A percentile compares a stretch with the other conserved stretches of the same genome.
Conservation (phyloP, 805 yeast species). For the Candida oleophila region DNA sequence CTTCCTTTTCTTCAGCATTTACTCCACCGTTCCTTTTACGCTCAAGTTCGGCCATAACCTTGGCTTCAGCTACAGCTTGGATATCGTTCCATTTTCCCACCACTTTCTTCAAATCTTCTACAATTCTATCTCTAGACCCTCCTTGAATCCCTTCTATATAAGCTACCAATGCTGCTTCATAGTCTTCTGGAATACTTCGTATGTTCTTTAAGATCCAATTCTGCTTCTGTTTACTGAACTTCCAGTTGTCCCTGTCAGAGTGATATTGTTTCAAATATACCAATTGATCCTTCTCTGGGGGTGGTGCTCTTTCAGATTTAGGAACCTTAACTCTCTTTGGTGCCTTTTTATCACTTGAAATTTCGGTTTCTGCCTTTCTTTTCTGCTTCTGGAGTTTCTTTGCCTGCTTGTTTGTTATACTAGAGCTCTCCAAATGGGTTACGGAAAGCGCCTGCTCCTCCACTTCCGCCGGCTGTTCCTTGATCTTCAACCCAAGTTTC, state of each 20-base stretch:
- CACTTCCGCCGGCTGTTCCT: slow-evolving; percentile 44
- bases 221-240: slow-evolving; percentile 83
- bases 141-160: slow-evolving; percentile 70
- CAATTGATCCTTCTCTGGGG: slow-evolving; percentile 77
- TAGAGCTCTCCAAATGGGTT: slow-evolving; percentile 44
- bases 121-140: slow-evolving; percentile 59
- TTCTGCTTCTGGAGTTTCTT: slow-evolving; percentile 40
- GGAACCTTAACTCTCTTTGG: slow-evolving; percentile 73
- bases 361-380: slow-evolving; percentile 21
- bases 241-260: slow-evolving; percentile 64
- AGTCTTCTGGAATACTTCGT: slow-evolving; percentile 48
- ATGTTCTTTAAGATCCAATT: slow-evolving; percentile 77
- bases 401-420: slow-evolving; percentile 40
- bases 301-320: slow-evolving; percentile 63
- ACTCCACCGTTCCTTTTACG: slow-evolving; percentile 20
- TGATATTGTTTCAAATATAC: slow-evolving; percentile 59
- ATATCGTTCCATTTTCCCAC: slow-evolving; percentile 57
- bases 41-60: slow-evolving; percentile 35
- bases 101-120: slow-evolving; percentile 46
- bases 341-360: slow-evolving; percentile 44
- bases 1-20: slow-evolving; percentile 15
- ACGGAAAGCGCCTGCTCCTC: slow-evolving; percentile 34
- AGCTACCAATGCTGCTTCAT: slow-evolving; percentile 46
- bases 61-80: slow-evolving; percentile 41
- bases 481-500: slow-evolving; percentile 65